Evolutionary conservation across 2,329 filamentous ascomycete species (phyloP).

Genomic region (Incumbomyces lentus): DNA sequence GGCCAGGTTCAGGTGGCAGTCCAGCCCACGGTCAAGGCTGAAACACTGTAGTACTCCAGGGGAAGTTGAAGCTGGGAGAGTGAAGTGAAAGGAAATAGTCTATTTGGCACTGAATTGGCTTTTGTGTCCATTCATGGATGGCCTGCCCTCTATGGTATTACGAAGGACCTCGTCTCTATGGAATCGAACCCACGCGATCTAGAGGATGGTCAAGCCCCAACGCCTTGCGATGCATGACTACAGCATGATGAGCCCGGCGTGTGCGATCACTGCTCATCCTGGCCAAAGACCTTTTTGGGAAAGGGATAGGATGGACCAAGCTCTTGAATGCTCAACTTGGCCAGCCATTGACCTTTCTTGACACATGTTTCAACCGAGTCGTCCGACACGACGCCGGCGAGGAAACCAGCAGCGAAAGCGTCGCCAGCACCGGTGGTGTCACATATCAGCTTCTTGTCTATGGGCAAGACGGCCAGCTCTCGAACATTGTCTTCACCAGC

Average conservation of each 20-base stretch:
- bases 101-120: constrained; percentile 4
- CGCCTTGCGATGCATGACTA: constrained; percentile 11
- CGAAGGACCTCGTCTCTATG: no score
- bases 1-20: constrained; percentile 23
- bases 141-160: no score
- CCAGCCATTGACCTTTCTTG: constrained; percentile 95
- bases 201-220: constrained; percentile 17
- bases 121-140: background rate
- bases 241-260: no score
- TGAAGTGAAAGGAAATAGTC: background rate
- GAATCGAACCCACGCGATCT: no score
- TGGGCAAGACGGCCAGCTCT: constrained; percentile 71
- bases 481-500: constrained; percentile 55
- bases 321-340: constrained; percentile 86
- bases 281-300: constrained; percentile 54
- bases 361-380: constrained; percentile 68
- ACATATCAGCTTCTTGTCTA: constrained; percentile 68
- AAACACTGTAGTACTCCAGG: constrained; percentile 10
- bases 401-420: constrained; percentile 89
- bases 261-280: background rate
- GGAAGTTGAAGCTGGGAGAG: background rate
- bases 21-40: constrained; percentile 41
- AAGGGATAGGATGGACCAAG: constrained; percentile 81
- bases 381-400: constrained; percentile 78
- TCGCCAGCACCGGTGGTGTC: constrained; percentile 97